phyloP scores from a whole-genome alignment of 2,329 filamentous ascomycete species.

The Ascochyta pisi region DNA sequence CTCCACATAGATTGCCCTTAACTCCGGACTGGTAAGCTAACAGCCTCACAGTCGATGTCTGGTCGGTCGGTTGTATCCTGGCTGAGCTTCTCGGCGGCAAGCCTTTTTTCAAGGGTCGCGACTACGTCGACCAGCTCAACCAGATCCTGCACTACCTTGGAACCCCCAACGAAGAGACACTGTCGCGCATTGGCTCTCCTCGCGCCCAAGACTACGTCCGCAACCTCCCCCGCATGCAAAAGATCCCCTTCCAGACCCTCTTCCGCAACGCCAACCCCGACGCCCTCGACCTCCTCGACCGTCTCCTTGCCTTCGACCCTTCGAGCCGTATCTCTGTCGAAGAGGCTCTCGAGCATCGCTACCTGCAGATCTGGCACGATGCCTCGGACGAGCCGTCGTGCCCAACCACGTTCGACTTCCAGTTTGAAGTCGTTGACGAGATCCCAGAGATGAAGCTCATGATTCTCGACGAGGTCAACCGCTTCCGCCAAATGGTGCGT shows the following conservation, averaged over 20 bases:
- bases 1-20: not conserved
- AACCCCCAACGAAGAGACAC: constrained; percentile 93
- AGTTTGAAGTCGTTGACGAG: constrained; percentile 97
- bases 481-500: constrained; percentile 73
- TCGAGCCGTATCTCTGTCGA: constrained; percentile 93
- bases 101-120: constrained; percentile 98
- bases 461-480: constrained; percentile 92
- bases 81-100: constrained; percentile 94
- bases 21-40: constrained; percentile 28
- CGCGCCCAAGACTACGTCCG: constrained; percentile 98
- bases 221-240: constrained; percentile 93
- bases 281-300: constrained; percentile 91
- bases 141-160: constrained; percentile 98
- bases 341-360: constrained; percentile 92
- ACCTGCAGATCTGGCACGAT: constrained; percentile 98
- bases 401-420: constrained; percentile 95
- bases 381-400: constrained; percentile 94
- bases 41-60: constrained; percentile 80
- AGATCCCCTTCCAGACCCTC: constrained; percentile 84
- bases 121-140: constrained; percentile 99
- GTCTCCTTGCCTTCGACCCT: constrained; percentile 97
- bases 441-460: constrained; percentile 94
- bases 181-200: constrained; percentile 91
- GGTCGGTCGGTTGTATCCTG: constrained; percentile 98
- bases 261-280: constrained; percentile 97